These are phyloP conservation scores for Acorus gramineus DNA, from an alignment of 106 monocot genomes.

Conservation along the genomic window DNA sequence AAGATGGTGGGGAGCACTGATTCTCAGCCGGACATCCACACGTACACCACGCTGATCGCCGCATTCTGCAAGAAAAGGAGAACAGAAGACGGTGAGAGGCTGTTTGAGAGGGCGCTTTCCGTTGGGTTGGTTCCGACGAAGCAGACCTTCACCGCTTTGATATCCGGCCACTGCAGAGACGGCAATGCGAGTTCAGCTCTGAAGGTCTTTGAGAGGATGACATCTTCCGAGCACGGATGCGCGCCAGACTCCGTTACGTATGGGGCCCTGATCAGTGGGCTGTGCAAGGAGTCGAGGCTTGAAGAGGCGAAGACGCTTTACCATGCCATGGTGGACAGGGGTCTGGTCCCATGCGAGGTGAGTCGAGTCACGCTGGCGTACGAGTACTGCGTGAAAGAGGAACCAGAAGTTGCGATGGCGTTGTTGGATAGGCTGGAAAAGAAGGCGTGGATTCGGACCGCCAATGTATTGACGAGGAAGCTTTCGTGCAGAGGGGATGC, in stretches of 20 bases:
- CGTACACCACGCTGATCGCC: constrained; percentile 63
- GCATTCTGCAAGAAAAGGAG: constrained; percentile 50
- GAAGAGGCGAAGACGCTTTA: constrained; percentile 74
- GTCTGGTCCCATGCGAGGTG: constrained; percentile 78
- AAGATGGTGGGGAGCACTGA: constrained; percentile 39
- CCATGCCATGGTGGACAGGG: constrained; percentile 74
- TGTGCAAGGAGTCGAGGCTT: constrained; percentile 83
- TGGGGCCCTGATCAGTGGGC: constrained; percentile 84
- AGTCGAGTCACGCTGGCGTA: constrained; percentile 59
- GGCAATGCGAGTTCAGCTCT: constrained; percentile 44
- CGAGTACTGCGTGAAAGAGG: constrained; percentile 63
- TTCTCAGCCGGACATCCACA: constrained; percentile 60
- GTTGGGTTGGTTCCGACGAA: constrained; percentile 56
- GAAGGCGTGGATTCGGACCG: constrained; percentile 46
- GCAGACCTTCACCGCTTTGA: constrained; percentile 83
- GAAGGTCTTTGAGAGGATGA: constrained; percentile 79
- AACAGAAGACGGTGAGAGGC: constrained; percentile 58
- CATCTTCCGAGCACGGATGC: constrained; percentile 31
- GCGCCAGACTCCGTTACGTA: constrained; percentile 73
- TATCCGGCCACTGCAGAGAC: constrained; percentile 68
- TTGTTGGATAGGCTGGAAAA: constrained; percentile 68
- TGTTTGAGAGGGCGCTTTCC: constrained; percentile 48
- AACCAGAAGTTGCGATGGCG: constrained; percentile 33
- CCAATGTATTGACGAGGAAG: constrained; percentile 76
- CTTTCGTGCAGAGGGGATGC: constrained; percentile 52